Percentiles rank a stretch among this genome's conserved stretches.
Evolutionary conservation across 371 early-diverging fungal genomes (phyloP).

Genomic region (Mucor ambiguus): DNA sequence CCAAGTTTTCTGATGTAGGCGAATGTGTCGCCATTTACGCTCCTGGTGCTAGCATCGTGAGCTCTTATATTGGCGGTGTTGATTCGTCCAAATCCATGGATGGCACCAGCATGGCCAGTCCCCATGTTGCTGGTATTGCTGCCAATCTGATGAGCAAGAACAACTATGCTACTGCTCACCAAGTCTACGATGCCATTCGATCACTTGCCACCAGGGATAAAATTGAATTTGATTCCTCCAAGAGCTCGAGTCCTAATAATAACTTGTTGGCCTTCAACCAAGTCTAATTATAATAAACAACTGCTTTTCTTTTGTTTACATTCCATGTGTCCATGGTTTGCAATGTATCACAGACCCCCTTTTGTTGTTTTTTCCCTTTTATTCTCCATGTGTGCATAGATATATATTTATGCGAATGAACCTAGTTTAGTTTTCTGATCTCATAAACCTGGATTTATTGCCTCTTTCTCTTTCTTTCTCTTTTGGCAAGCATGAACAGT

Average conservation of each 20-base stretch:
- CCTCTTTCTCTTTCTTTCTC: neutral
- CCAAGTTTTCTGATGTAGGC: constrained; percentile 58
- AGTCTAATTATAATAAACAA: constrained; percentile 4
- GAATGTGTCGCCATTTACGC: constrained; percentile 61
- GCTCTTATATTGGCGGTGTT: constrained; percentile 47
- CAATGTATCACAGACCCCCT: neutral
- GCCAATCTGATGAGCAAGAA: constrained; percentile 41
- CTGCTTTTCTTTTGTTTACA: constrained; percentile 4
- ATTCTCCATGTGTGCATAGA: neutral
- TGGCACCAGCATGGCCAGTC: constrained; percentile 78
- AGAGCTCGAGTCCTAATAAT: constrained; percentile 18
- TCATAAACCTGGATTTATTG: neutral
- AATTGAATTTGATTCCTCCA: constrained; percentile 12
- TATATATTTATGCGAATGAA: neutral
- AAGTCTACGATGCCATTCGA: constrained; percentile 25
- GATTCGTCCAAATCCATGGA: constrained; percentile 48
- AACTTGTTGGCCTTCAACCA: constrained; percentile 24
- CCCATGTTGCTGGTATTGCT: constrained; percentile 65
- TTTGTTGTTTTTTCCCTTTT: constrained; percentile 5
- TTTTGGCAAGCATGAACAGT: neutral
- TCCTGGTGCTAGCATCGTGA: constrained; percentile 49
- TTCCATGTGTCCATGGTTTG: neutral
- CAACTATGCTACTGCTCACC: constrained; percentile 19
- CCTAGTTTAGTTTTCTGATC: neutral
- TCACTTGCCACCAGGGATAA: constrained; percentile 19